A percentile compares a stretch with the other conserved stretches of the same genome.
phyloP scores from a whole-genome alignment of 2,329 filamentous ascomycete species.

The Spiromastix sp. region DNA sequence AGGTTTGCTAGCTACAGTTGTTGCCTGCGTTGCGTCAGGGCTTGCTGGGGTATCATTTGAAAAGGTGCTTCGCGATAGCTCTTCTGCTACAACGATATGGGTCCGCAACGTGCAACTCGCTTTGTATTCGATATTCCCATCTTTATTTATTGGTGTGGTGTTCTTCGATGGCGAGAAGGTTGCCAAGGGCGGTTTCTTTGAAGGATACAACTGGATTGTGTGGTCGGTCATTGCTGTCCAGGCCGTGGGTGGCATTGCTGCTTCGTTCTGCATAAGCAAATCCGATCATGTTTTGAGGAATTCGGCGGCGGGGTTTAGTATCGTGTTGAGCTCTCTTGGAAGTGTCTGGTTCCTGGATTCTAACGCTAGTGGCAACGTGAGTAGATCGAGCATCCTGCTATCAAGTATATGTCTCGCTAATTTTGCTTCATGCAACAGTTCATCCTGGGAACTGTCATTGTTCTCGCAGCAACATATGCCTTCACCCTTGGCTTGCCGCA shows the following conservation, averaged over 20 bases:
- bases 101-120: conserved; percentile 89
- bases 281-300: conserved; percentile 89
- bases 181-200: conserved; percentile 77
- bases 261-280: conserved; percentile 70
- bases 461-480: conserved; percentile 73
- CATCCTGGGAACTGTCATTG: conserved; percentile 64
- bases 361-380: conserved; percentile 59
- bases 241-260: conserved; percentile 72
- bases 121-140: conserved; percentile 86
- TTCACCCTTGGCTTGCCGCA: conserved; percentile 40
- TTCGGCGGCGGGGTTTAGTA: conserved; percentile 85
- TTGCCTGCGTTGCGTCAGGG: conserved; percentile 70
- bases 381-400: conserved; percentile 24
- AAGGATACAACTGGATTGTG: conserved; percentile 85
- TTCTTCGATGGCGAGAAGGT: conserved; percentile 82
- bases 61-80: conserved; percentile 83
- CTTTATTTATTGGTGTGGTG: conserved; percentile 74
- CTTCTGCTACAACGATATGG: conserved; percentile 70
- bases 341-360: conserved; percentile 83
- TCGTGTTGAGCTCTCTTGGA: conserved; percentile 74
- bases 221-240: conserved; percentile 79
- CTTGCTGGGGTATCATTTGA: conserved; percentile 62
- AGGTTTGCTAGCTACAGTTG: conserved; percentile 66
- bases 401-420: conserved; percentile 6
- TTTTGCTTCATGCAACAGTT: conserved; percentile 47